Base-by-base conservation (phyloP, 2,329 filamentous ascomycete genomes). In the Trichothecium sympodiale region DNA sequence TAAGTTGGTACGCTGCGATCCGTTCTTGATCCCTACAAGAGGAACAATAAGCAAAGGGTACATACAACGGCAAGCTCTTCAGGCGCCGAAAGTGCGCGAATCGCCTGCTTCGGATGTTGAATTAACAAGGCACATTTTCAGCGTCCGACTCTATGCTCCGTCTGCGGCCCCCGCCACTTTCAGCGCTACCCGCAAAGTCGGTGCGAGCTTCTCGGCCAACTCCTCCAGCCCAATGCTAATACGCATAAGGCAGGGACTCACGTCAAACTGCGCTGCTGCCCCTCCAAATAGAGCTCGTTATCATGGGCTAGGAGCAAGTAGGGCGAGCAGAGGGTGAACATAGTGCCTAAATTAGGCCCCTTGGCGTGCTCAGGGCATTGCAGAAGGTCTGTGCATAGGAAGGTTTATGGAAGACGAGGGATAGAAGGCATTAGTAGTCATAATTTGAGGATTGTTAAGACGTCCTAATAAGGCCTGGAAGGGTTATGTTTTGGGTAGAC, bases 301-400 rank as follows among this genome's bases (percentile, higher is more conserved):
- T 91, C 98, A 57, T 98, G 91, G 4, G 91, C 91, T 23, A 98
- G 60, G 25, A 98, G 65, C 16, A 91, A 86, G 55, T 94, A 98
- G 1, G 91, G 91, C 33, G 81, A 94, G 38, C 81, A 81, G 27
- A 98, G 65, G 0, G 91, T 96, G 55, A 98, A 98, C 57, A 98
- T 98, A 1, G 91, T 96, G 3, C 91, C 91, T 34, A 98, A 65
- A 57, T 87, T 95, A 0, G 91, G 91, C 0, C 91, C 91, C 58
- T 98, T 98, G 28, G 86, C 2, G 87, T 91, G 42, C 93, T 77
- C 13, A 98, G 63, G 10, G 74, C 70, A 58, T 98, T 87, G 57
- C 82, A 95, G 56, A 96, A 95, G 1, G 75, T 71, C 36, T 85
- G 65, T 1, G 89, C 84, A 42, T 88, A 78, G 20, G 69, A 65